Evolutionary conservation across 441 rosid species (phyloP).

Genomic region (Populus hybrid): DNA sequence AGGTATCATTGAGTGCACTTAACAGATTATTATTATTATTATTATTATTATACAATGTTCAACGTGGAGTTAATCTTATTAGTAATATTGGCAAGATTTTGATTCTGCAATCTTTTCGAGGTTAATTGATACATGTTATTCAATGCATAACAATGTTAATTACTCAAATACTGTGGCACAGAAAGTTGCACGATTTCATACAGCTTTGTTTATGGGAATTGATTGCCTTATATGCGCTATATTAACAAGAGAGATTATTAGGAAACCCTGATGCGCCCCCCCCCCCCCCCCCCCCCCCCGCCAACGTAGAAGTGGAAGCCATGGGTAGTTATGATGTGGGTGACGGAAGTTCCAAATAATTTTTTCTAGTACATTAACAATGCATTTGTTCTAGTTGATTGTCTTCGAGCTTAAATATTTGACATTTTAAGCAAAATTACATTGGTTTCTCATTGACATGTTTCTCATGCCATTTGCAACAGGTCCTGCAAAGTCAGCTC

Average conservation of each 20-base stretch:
- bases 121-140: neutral
- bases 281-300: no score
- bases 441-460: no score
- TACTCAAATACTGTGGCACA: neutral
- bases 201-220: neutral
- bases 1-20: slow-evolving; percentile 36
- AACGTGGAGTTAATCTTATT: neutral
- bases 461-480: neutral
- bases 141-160: neutral
- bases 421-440: neutral
- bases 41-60: no score
- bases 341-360: no score
- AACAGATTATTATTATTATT: neutral
- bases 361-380: neutral
- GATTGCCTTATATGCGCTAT: neutral
- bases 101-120: neutral
- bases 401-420: neutral
- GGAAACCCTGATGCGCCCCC: neutral
- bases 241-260: neutral
- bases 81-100: neutral
- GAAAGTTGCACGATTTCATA: neutral
- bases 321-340: neutral
- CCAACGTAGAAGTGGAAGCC: neutral
- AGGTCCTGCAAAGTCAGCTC: neutral
- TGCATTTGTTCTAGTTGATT: neutral